Base-by-base conservation (phyloP, 2,329 filamentous ascomycete genomes). In the Epichloe glyceriae region DNA sequence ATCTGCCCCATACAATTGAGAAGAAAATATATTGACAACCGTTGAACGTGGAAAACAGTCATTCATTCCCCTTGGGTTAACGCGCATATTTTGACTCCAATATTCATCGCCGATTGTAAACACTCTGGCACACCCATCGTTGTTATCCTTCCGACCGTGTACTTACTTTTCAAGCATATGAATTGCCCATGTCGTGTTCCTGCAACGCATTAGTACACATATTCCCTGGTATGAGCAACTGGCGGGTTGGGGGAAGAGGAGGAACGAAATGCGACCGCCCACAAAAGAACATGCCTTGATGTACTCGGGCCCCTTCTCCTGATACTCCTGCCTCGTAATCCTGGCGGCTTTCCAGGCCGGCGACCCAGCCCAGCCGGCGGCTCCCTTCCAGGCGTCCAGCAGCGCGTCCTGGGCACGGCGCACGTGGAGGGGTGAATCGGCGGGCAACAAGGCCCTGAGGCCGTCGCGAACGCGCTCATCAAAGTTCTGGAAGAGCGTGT, bases 241-340 rank as follows among this genome's bases (percentile, higher is more conserved):
- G 19, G 11, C n/a, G n/a, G 35, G 17, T 2, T 4, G 6, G 11
- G 8, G 43, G 37, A 8, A 8, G 43, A 11, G 48, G 48, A 33
- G 50, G 45, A 14, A 35, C n/a, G 53, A 26, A 42, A 19, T 30
- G 11, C 30, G 30, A 30, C 10, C 30, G 30, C 30, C 30, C 30
- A 30, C 3, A 17, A 30, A 41, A 50, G 10, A 39, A 64, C 74
- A 55, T 60, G 79, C 89, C 80, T 95, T 95, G 65, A 97, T 78
- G 71, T 97, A 97, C 60, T 97, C 91, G 20, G 82, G 75, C 1
- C 93, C 93, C 73, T 95, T 96, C 73, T 98, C 93, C 59, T 80
- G 67, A 69, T 88, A 98, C 68, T 97, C 93, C 57, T 85, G 84
- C 60, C 78, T 81, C 2, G 83, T 86, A 41, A 98, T 78, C 54